Evolutionary conservation across 352 stramenopile genomes (phyloP).

Genomic region (Globisporangium sylvaticum): DNA sequence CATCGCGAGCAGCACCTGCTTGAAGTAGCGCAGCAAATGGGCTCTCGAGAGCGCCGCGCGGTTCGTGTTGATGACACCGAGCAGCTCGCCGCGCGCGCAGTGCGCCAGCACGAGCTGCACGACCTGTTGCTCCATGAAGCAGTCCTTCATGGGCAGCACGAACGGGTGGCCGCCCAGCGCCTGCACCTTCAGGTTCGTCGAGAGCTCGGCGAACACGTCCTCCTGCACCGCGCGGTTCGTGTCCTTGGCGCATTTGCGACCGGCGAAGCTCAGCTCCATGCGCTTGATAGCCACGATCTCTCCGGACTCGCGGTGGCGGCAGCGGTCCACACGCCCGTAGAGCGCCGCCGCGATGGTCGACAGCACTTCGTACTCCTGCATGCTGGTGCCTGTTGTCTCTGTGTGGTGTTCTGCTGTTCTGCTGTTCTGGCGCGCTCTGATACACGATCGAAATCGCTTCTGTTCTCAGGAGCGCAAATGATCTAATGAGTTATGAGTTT

Average conservation of each 20-base stretch:
- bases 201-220: slow-evolving; percentile 65
- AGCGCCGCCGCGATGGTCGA: slow-evolving; percentile 62
- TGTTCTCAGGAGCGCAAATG: slow-evolving; percentile 1
- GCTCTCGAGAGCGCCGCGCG: slow-evolving; percentile 25
- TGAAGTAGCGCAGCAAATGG: slow-evolving; percentile 54
- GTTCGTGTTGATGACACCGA: slow-evolving; percentile 62
- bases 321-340: slow-evolving; percentile 69
- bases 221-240: slow-evolving; percentile 53
- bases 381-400: background rate
- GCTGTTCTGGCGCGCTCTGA: background rate
- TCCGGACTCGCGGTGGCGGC: slow-evolving; percentile 39
- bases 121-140: slow-evolving; percentile 53
- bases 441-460: background rate
- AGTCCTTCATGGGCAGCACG: slow-evolving; percentile 64
- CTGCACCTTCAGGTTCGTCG: slow-evolving; percentile 59
- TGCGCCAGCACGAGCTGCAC: slow-evolving; percentile 73
- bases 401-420: background rate
- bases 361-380: slow-evolving; percentile 51
- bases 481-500: background rate
- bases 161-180: slow-evolving; percentile 60
- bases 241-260: slow-evolving; percentile 43
- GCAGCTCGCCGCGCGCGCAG: slow-evolving; percentile 63
- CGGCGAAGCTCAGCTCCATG: slow-evolving; percentile 61
- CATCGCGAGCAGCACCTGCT: slow-evolving; percentile 56
- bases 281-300: slow-evolving; percentile 76